phyloP scores from a whole-genome alignment of 2,329 filamentous ascomycete genomes.

The Pestalotiopsis sp. region DNA sequence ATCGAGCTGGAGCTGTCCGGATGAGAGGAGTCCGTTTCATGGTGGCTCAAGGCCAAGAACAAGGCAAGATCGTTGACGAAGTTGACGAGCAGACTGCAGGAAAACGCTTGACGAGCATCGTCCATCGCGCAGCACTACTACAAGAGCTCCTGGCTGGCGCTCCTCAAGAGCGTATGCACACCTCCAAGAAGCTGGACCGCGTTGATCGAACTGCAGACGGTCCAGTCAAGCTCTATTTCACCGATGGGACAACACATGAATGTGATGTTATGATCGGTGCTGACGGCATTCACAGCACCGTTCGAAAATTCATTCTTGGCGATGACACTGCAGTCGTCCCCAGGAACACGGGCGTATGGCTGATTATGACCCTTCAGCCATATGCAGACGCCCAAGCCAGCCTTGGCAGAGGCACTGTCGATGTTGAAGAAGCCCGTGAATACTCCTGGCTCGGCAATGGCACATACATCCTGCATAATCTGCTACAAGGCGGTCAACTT shows the following conservation, averaged over 20 bases:
- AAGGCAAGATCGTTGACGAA: constrained; percentile 13
- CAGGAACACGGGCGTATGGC: constrained; percentile 22
- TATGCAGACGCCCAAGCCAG: constrained; percentile 21
- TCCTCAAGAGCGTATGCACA: constrained; percentile 17
- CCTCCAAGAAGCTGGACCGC: constrained; percentile 14
- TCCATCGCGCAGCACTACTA: constrained; percentile 21
- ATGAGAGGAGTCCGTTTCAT: constrained; percentile 13
- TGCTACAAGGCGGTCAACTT: constrained; percentile 20
- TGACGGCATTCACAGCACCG: constrained; percentile 15
- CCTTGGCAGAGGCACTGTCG: constrained; percentile 19
- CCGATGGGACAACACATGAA: constrained; percentile 8
- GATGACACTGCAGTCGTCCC: constrained; percentile 23
- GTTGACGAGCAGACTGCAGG: constrained; percentile 5
- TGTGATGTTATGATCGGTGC: constrained; percentile 17
- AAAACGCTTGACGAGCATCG: constrained; percentile 19
- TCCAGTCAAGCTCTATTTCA: neutral
- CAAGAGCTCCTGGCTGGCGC: constrained; percentile 20
- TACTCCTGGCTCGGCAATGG: constrained; percentile 24
- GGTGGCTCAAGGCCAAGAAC: constrained; percentile 11
- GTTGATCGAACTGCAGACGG: neutral
- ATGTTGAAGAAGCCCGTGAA: constrained; percentile 23
- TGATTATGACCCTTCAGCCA: constrained; percentile 23
- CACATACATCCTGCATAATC: constrained; percentile 20
- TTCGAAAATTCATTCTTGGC: constrained; percentile 2
- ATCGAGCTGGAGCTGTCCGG: constrained; percentile 17